These are phyloP conservation scores for Leptodermis oblonga DNA, from an alignment of 257 asterid species.

Conservation along the genomic window DNA sequence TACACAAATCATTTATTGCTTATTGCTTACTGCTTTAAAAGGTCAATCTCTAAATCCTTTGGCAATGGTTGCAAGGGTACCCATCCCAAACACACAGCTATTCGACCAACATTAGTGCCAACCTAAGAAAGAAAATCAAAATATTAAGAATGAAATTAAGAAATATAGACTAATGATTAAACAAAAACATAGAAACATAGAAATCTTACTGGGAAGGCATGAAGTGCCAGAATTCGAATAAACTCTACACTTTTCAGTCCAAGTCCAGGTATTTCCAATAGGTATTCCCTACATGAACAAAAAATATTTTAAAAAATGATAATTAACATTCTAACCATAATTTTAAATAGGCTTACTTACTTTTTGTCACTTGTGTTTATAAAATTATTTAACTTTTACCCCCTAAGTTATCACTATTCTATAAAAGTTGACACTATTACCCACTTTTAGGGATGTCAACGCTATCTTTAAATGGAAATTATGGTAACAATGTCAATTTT, in stretches of 20 bases:
- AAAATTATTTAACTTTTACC: too few relatives aligned
- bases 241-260: constrained; percentile 73
- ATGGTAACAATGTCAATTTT: too few relatives aligned
- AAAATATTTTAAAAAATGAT: too few relatives aligned
- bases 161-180: neutral
- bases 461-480: too few relatives aligned
- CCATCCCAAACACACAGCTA: constrained; percentile 66
- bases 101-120: constrained; percentile 58
- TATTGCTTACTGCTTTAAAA: constrained; percentile 38
- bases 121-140: constrained; percentile 36
- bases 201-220: constrained; percentile 68
- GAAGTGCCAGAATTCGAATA: constrained; percentile 56
- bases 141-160: constrained; percentile 1
- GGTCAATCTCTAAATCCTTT: constrained; percentile 41
- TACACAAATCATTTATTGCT: too few relatives aligned
- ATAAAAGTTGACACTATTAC: too few relatives aligned
- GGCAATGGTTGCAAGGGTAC: constrained; percentile 59
- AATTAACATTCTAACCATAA: too few relatives aligned
- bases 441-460: too few relatives aligned
- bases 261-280: constrained; percentile 46
- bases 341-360: too few relatives aligned
- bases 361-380: too few relatives aligned
- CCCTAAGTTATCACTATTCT: too few relatives aligned
- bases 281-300: constrained; percentile 48
- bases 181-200: too few relatives aligned